Evolutionary conservation across 2,329 filamentous ascomycete species (phyloP).

Genomic region (Dryadomyces sulphureus): DNA sequence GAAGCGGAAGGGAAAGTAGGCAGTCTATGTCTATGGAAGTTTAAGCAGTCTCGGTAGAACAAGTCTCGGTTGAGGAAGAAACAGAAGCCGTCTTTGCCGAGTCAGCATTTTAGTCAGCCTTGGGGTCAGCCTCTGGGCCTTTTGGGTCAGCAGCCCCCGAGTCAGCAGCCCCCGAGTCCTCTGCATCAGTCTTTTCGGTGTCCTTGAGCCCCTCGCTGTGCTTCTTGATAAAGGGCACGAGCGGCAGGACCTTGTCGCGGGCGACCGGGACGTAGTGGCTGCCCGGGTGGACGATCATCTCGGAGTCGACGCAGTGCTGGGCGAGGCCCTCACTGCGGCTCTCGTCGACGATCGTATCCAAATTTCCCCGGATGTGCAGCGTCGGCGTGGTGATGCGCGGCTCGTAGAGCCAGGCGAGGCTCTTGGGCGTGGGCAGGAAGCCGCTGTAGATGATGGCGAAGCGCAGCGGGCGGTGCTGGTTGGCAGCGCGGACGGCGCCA

Average conservation of each 20-base stretch:
- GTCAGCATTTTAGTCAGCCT: too few relatives aligned
- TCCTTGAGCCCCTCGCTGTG: constrained; percentile 5
- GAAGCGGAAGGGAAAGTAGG: not conserved
- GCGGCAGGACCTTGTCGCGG: constrained; percentile 64
- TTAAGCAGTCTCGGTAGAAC: too few relatives aligned
- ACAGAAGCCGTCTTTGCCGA: too few relatives aligned
- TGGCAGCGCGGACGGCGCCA: constrained; percentile 30
- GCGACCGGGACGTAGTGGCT: constrained; percentile 80
- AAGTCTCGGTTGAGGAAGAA: too few relatives aligned
- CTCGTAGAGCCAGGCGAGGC: constrained; percentile 57
- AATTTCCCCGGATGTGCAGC: constrained; percentile 65
- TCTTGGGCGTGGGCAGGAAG: constrained; percentile 48
- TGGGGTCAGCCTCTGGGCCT: too few relatives aligned
- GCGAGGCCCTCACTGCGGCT: constrained; percentile 50
- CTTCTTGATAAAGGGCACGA: constrained; percentile 29
- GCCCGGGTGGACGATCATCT: constrained; percentile 60
- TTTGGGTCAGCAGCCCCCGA: too few relatives aligned
- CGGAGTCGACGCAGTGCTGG: constrained; percentile 42
- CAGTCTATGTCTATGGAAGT: too few relatives aligned
- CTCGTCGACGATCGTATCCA: constrained; percentile 85
- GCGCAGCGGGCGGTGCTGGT: constrained; percentile 32
- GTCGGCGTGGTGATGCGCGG: constrained; percentile 63
- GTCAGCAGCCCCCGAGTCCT: not conserved
- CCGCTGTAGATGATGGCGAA: constrained; percentile 69
- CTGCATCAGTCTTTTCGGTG: not conserved